These are phyloP conservation scores for Macaranga tanarius DNA, from an alignment of 441 rosid species.

Conservation along the genomic window DNA sequence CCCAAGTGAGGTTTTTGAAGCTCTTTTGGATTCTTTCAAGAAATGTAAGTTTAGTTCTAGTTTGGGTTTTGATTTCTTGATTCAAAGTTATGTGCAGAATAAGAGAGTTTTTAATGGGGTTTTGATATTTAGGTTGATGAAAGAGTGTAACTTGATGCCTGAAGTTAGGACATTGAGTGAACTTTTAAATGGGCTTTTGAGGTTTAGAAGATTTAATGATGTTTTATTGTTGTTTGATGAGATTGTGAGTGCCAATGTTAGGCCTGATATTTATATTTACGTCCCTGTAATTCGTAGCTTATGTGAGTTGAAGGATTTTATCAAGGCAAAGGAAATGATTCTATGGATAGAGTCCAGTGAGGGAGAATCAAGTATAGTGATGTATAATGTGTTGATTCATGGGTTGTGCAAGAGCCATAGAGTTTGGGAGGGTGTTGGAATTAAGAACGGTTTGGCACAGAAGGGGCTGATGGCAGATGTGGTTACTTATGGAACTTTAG, in stretches of 20 bases:
- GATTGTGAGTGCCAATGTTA: conserved; percentile 41
- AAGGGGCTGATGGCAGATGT: conserved; percentile 52
- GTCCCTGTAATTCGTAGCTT: conserved; percentile 60
- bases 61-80: conserved; percentile 76
- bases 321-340: conserved; percentile 59
- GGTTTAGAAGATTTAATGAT: conserved; percentile 48
- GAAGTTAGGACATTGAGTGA: conserved; percentile 67
- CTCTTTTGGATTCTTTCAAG: conserved; percentile 43
- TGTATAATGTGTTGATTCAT: conserved; percentile 72
- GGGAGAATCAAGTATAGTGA: conserved; percentile 53
- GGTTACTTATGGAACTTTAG: conserved; percentile 64
- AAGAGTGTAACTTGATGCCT: conserved; percentile 50
- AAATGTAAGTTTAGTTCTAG: conserved; percentile 48
- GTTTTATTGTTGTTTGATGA: conserved; percentile 63
- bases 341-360: conserved; percentile 47
- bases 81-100: conserved; percentile 64
- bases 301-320: conserved; percentile 67
- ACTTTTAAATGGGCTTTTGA: conserved; percentile 60
- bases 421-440: conserved; percentile 58
- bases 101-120: conserved; percentile 56
- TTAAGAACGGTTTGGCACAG: conserved; percentile 52
- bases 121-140: conserved; percentile 58
- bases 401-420: conserved; percentile 72
- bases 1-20: conserved; percentile 55
- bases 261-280: conserved; percentile 54